These are phyloP conservation scores for Yarrowia osloensis DNA, from an alignment of 805 yeast genomes.

Conservation along the genomic window DNA sequence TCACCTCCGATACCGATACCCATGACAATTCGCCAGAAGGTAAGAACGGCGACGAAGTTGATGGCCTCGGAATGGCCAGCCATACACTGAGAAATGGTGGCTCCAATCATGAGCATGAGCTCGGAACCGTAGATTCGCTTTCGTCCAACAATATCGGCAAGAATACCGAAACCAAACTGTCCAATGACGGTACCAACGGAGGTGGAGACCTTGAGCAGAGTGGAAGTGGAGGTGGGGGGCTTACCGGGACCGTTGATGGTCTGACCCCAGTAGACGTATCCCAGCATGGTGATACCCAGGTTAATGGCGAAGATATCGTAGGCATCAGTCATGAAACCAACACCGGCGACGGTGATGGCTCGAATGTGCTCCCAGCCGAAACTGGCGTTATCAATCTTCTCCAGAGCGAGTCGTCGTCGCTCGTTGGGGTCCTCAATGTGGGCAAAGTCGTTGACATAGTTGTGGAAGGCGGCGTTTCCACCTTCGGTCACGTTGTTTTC, in stretches of 20 bases:
- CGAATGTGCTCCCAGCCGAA: constrained; percentile 61
- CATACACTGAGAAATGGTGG: constrained; percentile 75
- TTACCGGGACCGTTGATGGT: constrained; percentile 41
- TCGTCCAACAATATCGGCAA: constrained; percentile 83
- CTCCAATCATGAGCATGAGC: constrained; percentile 77
- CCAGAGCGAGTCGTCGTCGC: constrained; percentile 60
- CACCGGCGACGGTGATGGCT: constrained; percentile 81
- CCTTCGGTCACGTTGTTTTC: constrained; percentile 40
- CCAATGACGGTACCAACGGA: constrained; percentile 94
- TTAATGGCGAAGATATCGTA: constrained; percentile 91
- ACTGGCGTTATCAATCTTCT: constrained; percentile 58
- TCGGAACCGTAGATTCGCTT: constrained; percentile 85
- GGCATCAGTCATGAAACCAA: constrained; percentile 90
- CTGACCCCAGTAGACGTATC: constrained; percentile 72
- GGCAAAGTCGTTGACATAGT: constrained; percentile 55
- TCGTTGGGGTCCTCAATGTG: constrained; percentile 60
- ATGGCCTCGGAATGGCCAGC: constrained; percentile 72
- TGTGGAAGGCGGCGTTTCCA: constrained; percentile 62
- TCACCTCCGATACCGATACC: constrained; percentile 99
- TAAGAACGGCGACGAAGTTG: constrained; percentile 69
- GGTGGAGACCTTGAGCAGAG: constrained; percentile 82
- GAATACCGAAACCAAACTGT: constrained; percentile 78
- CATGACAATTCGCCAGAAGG: constrained; percentile 79
- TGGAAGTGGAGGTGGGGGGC: constrained; percentile 70
- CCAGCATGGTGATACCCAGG: constrained; percentile 76